Evolutionary conservation across 192 early-diverging fungal species (phyloP), one percentile per base, ranked within the genome.

Genomic region (Linnemannia schmuckeri): DNA sequence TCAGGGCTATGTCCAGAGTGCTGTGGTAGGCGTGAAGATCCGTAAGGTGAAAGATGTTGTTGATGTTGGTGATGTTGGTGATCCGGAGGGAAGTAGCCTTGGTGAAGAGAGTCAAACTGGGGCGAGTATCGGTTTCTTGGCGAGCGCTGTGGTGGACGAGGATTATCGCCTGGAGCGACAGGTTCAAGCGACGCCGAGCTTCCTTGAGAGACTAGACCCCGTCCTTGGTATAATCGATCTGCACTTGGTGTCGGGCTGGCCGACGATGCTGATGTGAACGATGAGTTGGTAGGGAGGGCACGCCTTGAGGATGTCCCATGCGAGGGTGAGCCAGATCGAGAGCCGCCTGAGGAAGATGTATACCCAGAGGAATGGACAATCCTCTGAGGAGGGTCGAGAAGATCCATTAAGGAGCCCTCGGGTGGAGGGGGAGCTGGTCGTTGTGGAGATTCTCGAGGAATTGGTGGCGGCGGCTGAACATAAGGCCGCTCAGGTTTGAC

Each of bases 161-260:
- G 13, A 54, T 38, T 42, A 30, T 69, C 82, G 9, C 73, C 76
- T 22, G 76, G 46, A 33, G 33, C 20, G 9, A 27, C 33, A 44
- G 24, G 52, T n/a, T 83, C 82, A 0, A 83, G 61, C 2, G 82
- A 83, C 17, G 71, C 72, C 12, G 82, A 78, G 42, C 82, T 83
- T 13, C 82, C 82, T 17, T 83, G 76, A 42, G 40, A 46, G 22
- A 15, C 55, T 3, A 49, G 41, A 12, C 76, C 66, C 54, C 76
- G 76, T 78, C 85, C 80, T 24, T 87, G 85, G 85, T 87, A 75
- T 81, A 81, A 69, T 87, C 85, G 70, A 63, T 87, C 85, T 33
- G 61, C 41, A 17, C 61, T 47, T 10, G 76, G 72, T 4, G 72
- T 75, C 37, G 85, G 70, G 10, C 44, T 63, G n/a, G 72, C 57